Conservation (phyloP, 768 basidiomycete genomes). For the Gyrodon lividus region DNA sequence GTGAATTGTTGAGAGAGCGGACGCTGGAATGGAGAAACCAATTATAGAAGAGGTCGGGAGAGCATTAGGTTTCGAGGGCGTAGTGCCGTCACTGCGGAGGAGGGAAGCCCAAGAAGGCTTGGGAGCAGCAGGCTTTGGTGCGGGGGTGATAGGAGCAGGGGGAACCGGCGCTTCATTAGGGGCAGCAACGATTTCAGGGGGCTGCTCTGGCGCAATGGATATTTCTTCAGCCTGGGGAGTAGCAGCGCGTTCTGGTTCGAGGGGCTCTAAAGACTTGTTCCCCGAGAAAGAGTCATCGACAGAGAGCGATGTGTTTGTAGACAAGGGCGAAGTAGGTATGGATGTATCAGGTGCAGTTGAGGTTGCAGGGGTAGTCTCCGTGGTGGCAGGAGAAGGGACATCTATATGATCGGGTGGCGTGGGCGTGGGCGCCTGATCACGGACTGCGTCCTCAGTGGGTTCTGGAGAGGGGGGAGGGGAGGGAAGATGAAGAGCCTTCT, state of each 20-base stretch:
- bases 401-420: slow-evolving; percentile 28
- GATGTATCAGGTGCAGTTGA: slow-evolving; percentile 51
- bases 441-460: slow-evolving; percentile 12
- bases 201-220: neutral
- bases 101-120: slow-evolving; percentile 75
- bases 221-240: slow-evolving; percentile 13
- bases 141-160: slow-evolving; percentile 6
- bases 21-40: slow-evolving; percentile 70
- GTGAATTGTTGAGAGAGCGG: slow-evolving; percentile 25
- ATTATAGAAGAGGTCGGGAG: slow-evolving; percentile 72
- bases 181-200: slow-evolving; percentile 4
- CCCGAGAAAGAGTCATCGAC: slow-evolving; percentile 24
- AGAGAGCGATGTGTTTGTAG: slow-evolving; percentile 61
- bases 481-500: slow-evolving; percentile 50
- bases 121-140: slow-evolving; percentile 39
- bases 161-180: slow-evolving; percentile 2
- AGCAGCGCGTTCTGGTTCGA: slow-evolving; percentile 12
- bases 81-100: slow-evolving; percentile 44
- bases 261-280: slow-evolving; percentile 3
- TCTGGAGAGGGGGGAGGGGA: slow-evolving; percentile 50
- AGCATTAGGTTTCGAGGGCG: slow-evolving; percentile 42
- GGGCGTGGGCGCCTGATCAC: slow-evolving; percentile 5
- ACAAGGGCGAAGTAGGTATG: slow-evolving; percentile 53
- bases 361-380: slow-evolving; percentile 49
- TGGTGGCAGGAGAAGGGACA: slow-evolving; percentile 44